These are phyloP conservation scores for Umbilicaria muhlenbergii DNA, from an alignment of 495 filamentous ascomycete species.

Conservation along the genomic window DNA sequence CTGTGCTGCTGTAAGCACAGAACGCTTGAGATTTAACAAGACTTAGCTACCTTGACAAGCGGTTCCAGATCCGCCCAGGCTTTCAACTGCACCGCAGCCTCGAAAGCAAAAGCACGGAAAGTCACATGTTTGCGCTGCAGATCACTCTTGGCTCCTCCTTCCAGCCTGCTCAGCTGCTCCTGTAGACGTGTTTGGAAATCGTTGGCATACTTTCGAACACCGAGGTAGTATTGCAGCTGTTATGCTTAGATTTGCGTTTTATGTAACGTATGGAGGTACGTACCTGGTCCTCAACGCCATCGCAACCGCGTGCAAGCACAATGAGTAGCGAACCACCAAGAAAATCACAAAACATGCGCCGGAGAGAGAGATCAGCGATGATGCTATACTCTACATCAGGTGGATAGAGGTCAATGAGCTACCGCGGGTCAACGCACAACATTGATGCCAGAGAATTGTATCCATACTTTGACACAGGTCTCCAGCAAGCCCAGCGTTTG, in stretches of 20 bases:
- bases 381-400: constrained; percentile 25
- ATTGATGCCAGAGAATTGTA: neutral
- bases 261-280: neutral
- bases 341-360: constrained; percentile 53
- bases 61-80: constrained; percentile 49
- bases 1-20: constrained; percentile 1
- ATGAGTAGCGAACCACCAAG: constrained; percentile 43
- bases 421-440: neutral
- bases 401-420: constrained; percentile 46
- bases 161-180: constrained; percentile 16
- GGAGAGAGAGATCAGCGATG: constrained; percentile 35
- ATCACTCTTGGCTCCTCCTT: constrained; percentile 31
- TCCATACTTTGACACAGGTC: constrained; percentile 33
- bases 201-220: constrained; percentile 36
- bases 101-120: constrained; percentile 58
- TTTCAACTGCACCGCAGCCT: constrained; percentile 50
- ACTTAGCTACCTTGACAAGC: constrained; percentile 37
- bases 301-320: constrained; percentile 47
- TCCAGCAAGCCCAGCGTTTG: constrained; percentile 39
- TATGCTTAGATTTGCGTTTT: constrained; percentile 4
- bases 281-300: constrained; percentile 37
- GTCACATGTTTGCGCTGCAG: constrained; percentile 43
- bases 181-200: constrained; percentile 31
- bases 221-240: constrained; percentile 39
- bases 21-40: neutral